Conservation (phyloP, 495 filamentous ascomycete species). For the Xylaria flabelliformis region DNA sequence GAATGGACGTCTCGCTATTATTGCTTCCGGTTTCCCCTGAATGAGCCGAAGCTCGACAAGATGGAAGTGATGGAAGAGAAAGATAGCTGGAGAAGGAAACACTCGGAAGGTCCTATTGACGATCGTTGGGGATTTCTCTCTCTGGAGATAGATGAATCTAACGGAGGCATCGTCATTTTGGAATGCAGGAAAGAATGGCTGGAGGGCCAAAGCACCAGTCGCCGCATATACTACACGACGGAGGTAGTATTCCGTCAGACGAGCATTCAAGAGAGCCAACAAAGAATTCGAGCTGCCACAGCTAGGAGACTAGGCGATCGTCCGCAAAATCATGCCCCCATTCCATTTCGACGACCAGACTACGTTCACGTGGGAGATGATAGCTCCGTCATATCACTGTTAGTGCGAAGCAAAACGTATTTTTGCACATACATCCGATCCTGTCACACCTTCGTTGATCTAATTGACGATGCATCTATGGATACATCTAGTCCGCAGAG, state of each 20-base stretch:
- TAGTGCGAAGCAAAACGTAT: conserved; percentile 64
- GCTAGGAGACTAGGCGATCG: conserved; percentile 28
- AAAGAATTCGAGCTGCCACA: conserved; percentile 16
- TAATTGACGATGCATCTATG: conserved; percentile 62
- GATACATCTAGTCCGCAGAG: conserved; percentile 46
- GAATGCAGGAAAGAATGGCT: conserved; percentile 78
- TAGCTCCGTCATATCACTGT: conserved; percentile 49
- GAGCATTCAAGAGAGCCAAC: background rate
- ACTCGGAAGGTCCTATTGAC: conserved; percentile 76
- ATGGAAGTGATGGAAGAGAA: conserved; percentile 45
- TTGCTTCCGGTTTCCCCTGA: conserved; percentile 66
- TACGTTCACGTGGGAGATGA: conserved; percentile 53
- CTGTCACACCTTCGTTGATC: conserved; percentile 67
- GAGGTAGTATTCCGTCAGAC: conserved; percentile 56
- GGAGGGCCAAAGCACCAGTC: conserved; percentile 61
- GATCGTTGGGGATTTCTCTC: conserved; percentile 76
- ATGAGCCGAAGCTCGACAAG: conserved; percentile 39
- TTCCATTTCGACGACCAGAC: conserved; percentile 33
- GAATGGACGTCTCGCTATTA: conserved; percentile 77
- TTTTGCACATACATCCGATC: conserved; percentile 65
- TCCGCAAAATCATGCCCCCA: conserved; percentile 10
- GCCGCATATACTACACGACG: conserved; percentile 73
- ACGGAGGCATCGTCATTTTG: conserved; percentile 64
- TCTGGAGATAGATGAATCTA: conserved; percentile 67
- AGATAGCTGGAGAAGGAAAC: conserved; percentile 69